A percentile compares a stretch with the other conserved stretches of the same genome.
These are phyloP conservation scores for Dipodascus geniculatus DNA, from an alignment of 805 yeast genomes.

Conservation along the genomic window DNA sequence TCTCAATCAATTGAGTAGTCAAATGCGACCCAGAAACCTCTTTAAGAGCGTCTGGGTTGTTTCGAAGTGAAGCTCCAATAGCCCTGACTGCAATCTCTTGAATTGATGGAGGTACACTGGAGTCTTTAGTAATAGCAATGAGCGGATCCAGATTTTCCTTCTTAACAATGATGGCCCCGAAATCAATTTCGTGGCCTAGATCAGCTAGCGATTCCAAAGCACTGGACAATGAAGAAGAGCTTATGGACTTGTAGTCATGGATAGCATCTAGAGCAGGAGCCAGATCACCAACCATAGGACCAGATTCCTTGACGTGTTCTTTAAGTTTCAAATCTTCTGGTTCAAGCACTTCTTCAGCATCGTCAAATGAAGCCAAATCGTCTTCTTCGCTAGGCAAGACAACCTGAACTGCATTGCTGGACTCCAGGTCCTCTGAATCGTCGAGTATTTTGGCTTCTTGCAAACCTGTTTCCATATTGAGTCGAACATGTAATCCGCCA, in stretches of 20 bases:
- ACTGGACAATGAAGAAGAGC: neutral
- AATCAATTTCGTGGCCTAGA: slow-evolving; percentile 47
- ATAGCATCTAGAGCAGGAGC: neutral
- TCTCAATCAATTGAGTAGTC: slow-evolving; percentile 2
- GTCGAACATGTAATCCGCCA: slow-evolving; percentile 62
- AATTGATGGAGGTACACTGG: slow-evolving; percentile 10
- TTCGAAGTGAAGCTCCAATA: slow-evolving; percentile 58
- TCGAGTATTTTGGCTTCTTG: slow-evolving; percentile 57
- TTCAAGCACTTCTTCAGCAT: neutral
- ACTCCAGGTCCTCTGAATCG: slow-evolving; percentile 15
- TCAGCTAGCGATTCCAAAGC: slow-evolving; percentile 39
- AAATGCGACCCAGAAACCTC: slow-evolving; percentile 3
- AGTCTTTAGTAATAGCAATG: slow-evolving; percentile 7
- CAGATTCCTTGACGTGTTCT: neutral
- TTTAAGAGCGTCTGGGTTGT: slow-evolving; percentile 49
- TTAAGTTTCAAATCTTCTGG: neutral
- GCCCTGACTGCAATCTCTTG: slow-evolving; percentile 47
- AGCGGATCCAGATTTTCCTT: slow-evolving; percentile 11
- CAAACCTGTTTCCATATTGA: slow-evolving; percentile 60
- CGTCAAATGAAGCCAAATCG: neutral
- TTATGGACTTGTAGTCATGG: neutral
- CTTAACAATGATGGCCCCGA: slow-evolving; percentile 36
- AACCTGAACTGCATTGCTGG: slow-evolving; percentile 1
- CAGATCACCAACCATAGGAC: neutral
- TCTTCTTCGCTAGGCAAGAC: neutral